Conservation (phyloP, 495 filamentous ascomycete species). For the Xylaria cubensis region DNA sequence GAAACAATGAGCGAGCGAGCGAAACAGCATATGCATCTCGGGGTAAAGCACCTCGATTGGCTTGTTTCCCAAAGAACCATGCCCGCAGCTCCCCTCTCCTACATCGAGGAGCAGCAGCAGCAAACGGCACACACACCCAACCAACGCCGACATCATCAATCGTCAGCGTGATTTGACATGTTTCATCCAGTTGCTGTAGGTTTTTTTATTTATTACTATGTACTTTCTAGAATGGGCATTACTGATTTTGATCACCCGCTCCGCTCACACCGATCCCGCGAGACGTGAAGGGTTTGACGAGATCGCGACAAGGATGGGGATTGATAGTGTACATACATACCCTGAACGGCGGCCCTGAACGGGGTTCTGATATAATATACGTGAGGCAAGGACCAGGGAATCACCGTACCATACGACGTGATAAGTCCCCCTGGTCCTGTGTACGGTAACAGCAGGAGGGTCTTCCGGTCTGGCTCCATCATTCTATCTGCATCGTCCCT, state of each 20-base stretch:
- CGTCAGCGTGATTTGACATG: constrained; percentile 5
- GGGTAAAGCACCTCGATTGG: not conserved
- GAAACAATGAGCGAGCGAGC: not conserved
- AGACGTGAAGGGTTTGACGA: not conserved
- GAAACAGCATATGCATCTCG: constrained; percentile 3
- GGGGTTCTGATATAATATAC: constrained; percentile 15
- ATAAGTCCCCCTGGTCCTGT: constrained; percentile 8
- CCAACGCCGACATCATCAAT: not conserved
- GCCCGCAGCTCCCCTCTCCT: not conserved
- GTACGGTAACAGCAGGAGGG: not conserved
- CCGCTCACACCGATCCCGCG: not conserved
- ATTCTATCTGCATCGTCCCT: not conserved
- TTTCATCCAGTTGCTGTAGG: not conserved
- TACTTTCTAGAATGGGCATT: too few species aligned
- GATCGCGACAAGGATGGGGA: constrained; percentile 10
- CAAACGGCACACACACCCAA: not conserved
- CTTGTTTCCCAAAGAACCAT: not conserved
- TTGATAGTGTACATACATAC: not conserved
- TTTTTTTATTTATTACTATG: not conserved
- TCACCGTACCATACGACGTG: not conserved
- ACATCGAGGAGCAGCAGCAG: not conserved
- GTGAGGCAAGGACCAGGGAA: constrained; percentile 1
- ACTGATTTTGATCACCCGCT: not conserved
- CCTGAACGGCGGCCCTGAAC: not conserved
- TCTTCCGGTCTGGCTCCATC: not conserved